These are phyloP conservation scores for Brettanomyces custersianus DNA, from an alignment of 805 yeast genomes.

Conservation along the genomic window DNA sequence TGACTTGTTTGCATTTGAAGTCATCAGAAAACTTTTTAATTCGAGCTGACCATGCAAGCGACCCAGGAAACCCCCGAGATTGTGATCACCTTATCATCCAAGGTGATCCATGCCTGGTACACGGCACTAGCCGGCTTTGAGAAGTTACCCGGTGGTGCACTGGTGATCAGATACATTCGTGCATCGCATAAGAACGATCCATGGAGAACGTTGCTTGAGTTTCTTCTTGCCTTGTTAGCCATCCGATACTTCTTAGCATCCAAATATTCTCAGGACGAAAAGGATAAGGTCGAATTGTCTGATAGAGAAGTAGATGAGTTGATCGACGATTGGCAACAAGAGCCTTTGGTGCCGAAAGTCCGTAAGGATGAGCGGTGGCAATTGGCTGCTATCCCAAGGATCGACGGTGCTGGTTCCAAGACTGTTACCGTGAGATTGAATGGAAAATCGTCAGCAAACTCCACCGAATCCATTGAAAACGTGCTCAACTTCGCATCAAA, in stretches of 20 bases:
- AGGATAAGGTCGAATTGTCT: constrained; percentile 54
- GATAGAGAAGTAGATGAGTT: constrained; percentile 68
- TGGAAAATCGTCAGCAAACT: constrained; percentile 21
- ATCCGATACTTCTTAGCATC: constrained; percentile 73
- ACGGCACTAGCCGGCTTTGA: constrained; percentile 14
- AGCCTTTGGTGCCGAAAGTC: constrained; percentile 58
- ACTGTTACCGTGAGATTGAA: constrained; percentile 25
- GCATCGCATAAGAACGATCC: constrained; percentile 94
- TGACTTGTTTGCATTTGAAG: too few relatives aligned
- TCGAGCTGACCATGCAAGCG: too few relatives aligned
- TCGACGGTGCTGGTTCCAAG: constrained; percentile 39
- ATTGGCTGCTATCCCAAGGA: constrained; percentile 51
- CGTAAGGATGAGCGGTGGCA: constrained; percentile 50
- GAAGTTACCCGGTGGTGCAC: constrained; percentile 45
- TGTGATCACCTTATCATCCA: constrained; percentile 19
- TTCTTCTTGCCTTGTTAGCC: constrained; percentile 70
- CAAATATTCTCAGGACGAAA: constrained; percentile 66
- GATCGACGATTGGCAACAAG: constrained; percentile 89
- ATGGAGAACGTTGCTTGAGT: constrained; percentile 74
- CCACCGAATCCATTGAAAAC: constrained; percentile 16
- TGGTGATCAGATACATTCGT: constrained; percentile 60
- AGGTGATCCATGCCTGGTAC: constrained; percentile 19
- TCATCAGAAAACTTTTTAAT: too few relatives aligned
- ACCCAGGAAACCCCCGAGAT: constrained; percentile 17
- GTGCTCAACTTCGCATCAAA: constrained; percentile 62